These are phyloP conservation scores for Cercospora beticola DNA, from an alignment of 2,329 filamentous ascomycete species.

Conservation along the genomic window DNA sequence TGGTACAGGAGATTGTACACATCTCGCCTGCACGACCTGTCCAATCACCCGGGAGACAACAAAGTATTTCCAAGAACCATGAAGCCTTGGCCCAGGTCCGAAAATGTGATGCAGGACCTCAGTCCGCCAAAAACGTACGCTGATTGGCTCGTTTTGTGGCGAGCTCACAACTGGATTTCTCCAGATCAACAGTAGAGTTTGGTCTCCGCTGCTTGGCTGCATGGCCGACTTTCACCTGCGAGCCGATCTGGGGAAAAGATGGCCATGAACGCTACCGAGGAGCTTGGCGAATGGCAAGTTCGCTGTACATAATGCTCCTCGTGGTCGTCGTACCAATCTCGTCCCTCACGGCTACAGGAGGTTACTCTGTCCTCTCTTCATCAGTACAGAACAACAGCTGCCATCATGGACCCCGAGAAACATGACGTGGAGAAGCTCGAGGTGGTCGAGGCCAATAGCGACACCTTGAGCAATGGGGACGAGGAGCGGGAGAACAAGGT, in stretches of 20 bases:
- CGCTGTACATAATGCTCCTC: not conserved
- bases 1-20: not conserved
- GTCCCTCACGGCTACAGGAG: not conserved
- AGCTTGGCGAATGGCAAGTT: constrained; percentile 7
- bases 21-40: not conserved
- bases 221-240: not conserved
- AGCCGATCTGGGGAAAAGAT: not conserved
- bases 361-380: not conserved
- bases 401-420: constrained; percentile 11
- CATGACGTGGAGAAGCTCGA: constrained; percentile 11
- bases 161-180: not conserved
- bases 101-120: not conserved
- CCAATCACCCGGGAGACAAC: not conserved
- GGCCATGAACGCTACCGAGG: constrained; percentile 10
- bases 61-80: not conserved
- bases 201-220: constrained; percentile 8
- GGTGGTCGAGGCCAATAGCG: constrained; percentile 7
- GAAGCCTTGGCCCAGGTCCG: not conserved
- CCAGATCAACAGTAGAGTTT: not conserved
- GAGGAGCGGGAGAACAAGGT: constrained; percentile 17
- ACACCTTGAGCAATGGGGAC: constrained; percentile 11
- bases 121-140: not conserved
- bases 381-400: not conserved
- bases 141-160: not conserved
- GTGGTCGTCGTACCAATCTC: not conserved